Evolutionary conservation across 2,329 filamentous ascomycete genomes (phyloP).

Genomic region (Aspergillus fumigatiaffinis): DNA sequence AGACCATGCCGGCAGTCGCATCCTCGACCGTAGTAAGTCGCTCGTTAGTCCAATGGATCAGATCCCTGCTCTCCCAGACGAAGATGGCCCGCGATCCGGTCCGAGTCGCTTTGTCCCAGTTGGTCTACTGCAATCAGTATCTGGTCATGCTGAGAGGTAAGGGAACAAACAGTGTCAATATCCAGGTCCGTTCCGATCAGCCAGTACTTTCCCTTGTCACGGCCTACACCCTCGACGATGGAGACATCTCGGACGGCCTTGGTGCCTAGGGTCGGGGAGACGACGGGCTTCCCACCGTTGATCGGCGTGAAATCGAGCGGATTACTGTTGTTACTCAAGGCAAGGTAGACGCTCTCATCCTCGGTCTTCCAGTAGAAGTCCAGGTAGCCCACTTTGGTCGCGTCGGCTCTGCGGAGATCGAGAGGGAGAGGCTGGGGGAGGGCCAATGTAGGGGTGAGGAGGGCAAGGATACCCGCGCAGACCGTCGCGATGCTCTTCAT

Average conservation of each 20-base stretch:
- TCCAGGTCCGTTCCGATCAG: slow-evolving; percentile 15
- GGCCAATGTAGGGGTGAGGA: not conserved
- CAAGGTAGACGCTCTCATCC: slow-evolving; percentile 12
- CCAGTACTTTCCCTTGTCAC: slow-evolving; percentile 11
- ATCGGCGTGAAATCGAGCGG: slow-evolving; percentile 1
- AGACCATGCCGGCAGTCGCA: slow-evolving; percentile 11
- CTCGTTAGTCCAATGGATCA: slow-evolving; percentile 10
- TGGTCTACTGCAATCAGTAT: slow-evolving; percentile 5
- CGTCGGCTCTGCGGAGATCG: not conserved
- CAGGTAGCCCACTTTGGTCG: slow-evolving; percentile 10
- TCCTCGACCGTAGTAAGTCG: slow-evolving; percentile 11
- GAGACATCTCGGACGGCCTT: slow-evolving; percentile 13
- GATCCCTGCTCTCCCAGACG: slow-evolving; percentile 13
- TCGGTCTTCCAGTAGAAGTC: slow-evolving; percentile 13
- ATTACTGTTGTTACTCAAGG: slow-evolving; percentile 10
- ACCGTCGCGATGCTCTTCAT: not conserved
- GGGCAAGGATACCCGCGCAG: not conserved
- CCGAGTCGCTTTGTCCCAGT: slow-evolving; percentile 7
- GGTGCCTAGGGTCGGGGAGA: slow-evolving; percentile 11
- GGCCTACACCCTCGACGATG: slow-evolving; percentile 6
- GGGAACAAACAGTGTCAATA: slow-evolving; percentile 4
- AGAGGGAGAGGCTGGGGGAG: not conserved
- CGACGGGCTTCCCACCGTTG: slow-evolving; percentile 7
- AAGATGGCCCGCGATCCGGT: slow-evolving; percentile 12
- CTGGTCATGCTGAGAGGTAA: no score